phyloP scores from a whole-genome alignment of 441 rosid genomes.

The Manihot esculenta region DNA sequence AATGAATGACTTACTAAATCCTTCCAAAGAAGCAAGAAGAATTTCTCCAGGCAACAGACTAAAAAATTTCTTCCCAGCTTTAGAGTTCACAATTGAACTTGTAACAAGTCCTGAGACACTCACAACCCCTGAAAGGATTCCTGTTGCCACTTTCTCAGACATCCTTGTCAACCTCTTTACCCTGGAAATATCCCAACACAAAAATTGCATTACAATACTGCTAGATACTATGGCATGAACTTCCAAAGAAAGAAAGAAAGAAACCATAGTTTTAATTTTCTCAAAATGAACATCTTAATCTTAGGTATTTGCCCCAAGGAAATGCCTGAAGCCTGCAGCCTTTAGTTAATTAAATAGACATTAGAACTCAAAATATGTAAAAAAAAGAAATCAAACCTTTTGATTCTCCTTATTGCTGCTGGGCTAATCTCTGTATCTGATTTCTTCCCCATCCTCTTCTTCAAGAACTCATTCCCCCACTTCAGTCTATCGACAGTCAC shows the following conservation, averaged over 20 bases:
- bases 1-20: constrained; percentile 67
- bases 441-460: constrained; percentile 46
- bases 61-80: constrained; percentile 77
- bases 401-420: constrained; percentile 58
- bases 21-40: constrained; percentile 87
- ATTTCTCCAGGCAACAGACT: constrained; percentile 86
- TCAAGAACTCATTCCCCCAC: constrained; percentile 68
- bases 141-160: constrained; percentile 74
- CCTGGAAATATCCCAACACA: constrained; percentile 38
- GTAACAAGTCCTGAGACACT: constrained; percentile 81
- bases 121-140: constrained; percentile 85
- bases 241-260: background rate
- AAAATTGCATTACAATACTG: background rate
- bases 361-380: background rate
- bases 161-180: constrained; percentile 77
- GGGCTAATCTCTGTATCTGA: constrained; percentile 57
- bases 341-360: too few relatives aligned
- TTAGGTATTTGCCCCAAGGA: too few relatives aligned
- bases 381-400: constrained; percentile 47
- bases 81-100: constrained; percentile 78
- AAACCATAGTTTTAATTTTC: too few relatives aligned
- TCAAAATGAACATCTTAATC: too few relatives aligned
- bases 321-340: too few relatives aligned
- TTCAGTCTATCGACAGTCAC: constrained; percentile 78
- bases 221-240: background rate